phyloP scores from a whole-genome alignment of 306 rosid genomes.

The Citrullus mucosospermus region DNA sequence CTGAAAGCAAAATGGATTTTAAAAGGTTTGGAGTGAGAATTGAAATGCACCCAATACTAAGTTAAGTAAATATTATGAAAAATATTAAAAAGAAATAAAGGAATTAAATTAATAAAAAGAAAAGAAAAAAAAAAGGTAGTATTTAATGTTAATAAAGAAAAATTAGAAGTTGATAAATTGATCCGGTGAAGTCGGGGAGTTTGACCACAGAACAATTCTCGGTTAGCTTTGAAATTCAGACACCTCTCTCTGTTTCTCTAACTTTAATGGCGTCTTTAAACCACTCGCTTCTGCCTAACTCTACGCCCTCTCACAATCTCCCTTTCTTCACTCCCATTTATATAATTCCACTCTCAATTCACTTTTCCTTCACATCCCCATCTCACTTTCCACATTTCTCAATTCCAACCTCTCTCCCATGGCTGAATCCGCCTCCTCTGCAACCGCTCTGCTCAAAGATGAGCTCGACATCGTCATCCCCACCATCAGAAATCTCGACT shows the following conservation, averaged over 20 bases:
- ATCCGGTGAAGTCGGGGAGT: conserved; percentile 6
- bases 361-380: background rate
- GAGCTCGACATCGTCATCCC: conserved; percentile 90
- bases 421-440: conserved; percentile 17
- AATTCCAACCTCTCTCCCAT: background rate
- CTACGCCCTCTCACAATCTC: conserved; percentile 23
- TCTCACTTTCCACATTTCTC: background rate
- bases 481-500: conserved; percentile 78
- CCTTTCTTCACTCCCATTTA: conserved; percentile 12
- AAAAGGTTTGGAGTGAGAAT: too few species aligned
- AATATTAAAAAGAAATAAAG: too few species aligned
- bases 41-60: too few species aligned
- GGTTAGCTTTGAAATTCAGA: conserved; percentile 16
- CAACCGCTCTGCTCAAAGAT: conserved; percentile 37
- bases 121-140: background rate
- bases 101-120: too few species aligned
- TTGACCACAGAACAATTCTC: conserved; percentile 22
- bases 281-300: conserved; percentile 26
- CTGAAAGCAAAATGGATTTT: too few species aligned
- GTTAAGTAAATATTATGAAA: background rate
- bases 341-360: conserved; percentile 5
- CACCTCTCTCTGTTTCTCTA: conserved; percentile 18
- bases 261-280: background rate
- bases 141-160: background rate
- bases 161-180: background rate